Evolutionary conservation across 768 basidiomycete species (phyloP).

Genomic region (Tricholomella constricta): DNA sequence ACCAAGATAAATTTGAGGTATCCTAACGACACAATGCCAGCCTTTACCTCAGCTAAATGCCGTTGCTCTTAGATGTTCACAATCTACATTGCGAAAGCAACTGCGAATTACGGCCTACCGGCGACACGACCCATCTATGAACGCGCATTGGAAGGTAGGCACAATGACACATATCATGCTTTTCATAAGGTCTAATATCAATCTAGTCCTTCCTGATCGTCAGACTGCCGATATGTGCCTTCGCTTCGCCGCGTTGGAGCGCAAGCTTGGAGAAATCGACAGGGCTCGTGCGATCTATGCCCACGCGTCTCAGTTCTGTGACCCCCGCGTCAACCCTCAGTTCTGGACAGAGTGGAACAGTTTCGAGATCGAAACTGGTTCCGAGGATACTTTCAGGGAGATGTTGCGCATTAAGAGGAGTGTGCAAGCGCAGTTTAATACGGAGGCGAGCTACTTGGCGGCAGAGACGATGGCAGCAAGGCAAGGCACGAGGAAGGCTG

Average conservation of each 20-base stretch:
- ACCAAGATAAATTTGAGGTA: slow-evolving; percentile 95
- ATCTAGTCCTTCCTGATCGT: slow-evolving; percentile 75
- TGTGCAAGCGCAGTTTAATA: slow-evolving; percentile 98
- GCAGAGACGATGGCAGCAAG: slow-evolving; percentile 83
- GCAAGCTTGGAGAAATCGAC: slow-evolving; percentile 99
- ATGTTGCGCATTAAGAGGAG: slow-evolving; percentile 96
- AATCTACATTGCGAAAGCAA: slow-evolving; percentile 96
- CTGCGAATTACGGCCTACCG: slow-evolving; percentile 92
- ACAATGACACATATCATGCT: not conserved
- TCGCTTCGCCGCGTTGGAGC: slow-evolving; percentile 92
- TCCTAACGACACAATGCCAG: slow-evolving; percentile 19
- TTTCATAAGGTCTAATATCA: not conserved
- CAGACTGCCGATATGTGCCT: slow-evolving; percentile 98
- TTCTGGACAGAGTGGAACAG: slow-evolving; percentile 98
- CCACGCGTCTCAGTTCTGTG: slow-evolving; percentile 98
- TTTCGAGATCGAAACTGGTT: slow-evolving; percentile 98
- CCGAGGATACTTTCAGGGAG: slow-evolving; percentile 97
- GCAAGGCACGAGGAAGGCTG: slow-evolving; percentile 52
- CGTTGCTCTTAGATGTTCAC: slow-evolving; percentile 76
- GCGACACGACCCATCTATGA: slow-evolving; percentile 97
- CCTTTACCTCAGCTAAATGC: not conserved
- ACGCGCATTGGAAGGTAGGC: slow-evolving; percentile 76
- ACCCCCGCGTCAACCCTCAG: slow-evolving; percentile 85
- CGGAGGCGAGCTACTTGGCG: slow-evolving; percentile 90
- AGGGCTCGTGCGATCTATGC: slow-evolving; percentile 95